Evolutionary conservation across 148 eudicot genomes (phyloP), one percentile per base, ranked within the genome.

Genomic region (Heliosperma pusillum): DNA sequence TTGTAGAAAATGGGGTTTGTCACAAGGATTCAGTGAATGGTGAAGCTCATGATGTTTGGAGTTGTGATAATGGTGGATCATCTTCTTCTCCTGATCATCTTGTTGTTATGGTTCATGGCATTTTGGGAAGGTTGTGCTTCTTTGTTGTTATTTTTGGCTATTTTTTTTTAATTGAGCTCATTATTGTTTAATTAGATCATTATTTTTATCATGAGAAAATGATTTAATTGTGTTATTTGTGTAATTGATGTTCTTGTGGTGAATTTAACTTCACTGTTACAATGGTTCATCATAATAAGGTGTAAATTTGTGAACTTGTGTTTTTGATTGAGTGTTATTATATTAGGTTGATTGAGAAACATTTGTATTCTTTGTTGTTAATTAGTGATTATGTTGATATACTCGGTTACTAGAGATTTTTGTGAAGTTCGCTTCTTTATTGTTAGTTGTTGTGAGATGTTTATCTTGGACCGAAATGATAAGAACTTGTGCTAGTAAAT

Each of bases 91-190:
- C 89, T 67, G 92, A 95, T 88, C 99, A 95, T 82, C 91, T 95
- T 4, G 94, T 95, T 65, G 91, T 92, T 30, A 90, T 92, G 97
- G 94, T 92, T 45, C 93, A 95, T 74, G 98, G 98, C 33, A 95
- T 94, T 52, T 83, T 91, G 21, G 98, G 98, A 73, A 94, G 97
- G 98, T 94, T 30, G 9, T 3, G 22, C 20, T 24, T 17, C 2
- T 11, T 33, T 10, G 9, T 13, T 11, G 0, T 55, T 42, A 2
- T 2, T 62, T 72, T 67, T 25, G 5, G 3, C 5, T 8, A 7
- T 20, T 62, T 74, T 42, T 62, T 56, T 36, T 36, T 74, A 53
- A 55, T 71, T 36, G 10, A 36, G 42, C 42, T 36, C 0, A 36
- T 55, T 36, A 27, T 19, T 63, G 42, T 17, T 69, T 70, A 60